Base-by-base conservation (phyloP, 176 grass and related monocot species). In the Lolium multiflorum region DNA sequence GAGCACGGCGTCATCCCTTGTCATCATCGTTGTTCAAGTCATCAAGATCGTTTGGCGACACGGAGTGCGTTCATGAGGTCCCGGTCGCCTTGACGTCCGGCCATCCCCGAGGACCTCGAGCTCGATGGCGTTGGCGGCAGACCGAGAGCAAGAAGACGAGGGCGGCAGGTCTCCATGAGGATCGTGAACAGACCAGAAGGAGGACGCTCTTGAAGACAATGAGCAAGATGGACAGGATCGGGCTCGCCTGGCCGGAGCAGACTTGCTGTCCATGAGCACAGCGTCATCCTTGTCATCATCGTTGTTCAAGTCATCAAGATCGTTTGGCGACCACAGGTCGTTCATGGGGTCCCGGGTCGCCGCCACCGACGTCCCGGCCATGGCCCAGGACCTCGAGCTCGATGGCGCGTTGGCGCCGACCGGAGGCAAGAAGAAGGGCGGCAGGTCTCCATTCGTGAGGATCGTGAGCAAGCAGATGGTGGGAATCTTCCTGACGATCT, bases 391-490 rank as follows among this genome's bases (percentile, higher is more conserved):
- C 39, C 39, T 41, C 39, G 39, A 41, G 5, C 39, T 82, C 68
- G 39, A 28, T 52, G 61, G 13, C 22, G 22, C 71, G 44, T 0
- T 48, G 21, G 39, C 39, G 39, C 39, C 39, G 6, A 31, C 28
- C 68, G 21, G 0, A 5, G 73, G 62, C 9, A 94, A 51, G 90
- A 98, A 43, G 91, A 95, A 2, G 5, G 73, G 24, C 24, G 8
- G 67, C 71, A 86, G 81, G 57, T 86, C 92, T 4, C 74, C 93
- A 56, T 96, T 92, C 90, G 96, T 94, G 38, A 75, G 93, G 87
- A 91, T 98, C 39, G 79, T 91, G 80, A 98, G 96, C 88, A 98
- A 98, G 88, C 96, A 96, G 74, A 98, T 98, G 95, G 92, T 98
- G 55, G 93, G 95, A 28, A 6, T 98, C 12, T 95, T 93, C 76